Evolutionary conservation across 2,329 filamentous ascomycete genomes (phyloP).

Genomic region (Seiridium unicorne): DNA sequence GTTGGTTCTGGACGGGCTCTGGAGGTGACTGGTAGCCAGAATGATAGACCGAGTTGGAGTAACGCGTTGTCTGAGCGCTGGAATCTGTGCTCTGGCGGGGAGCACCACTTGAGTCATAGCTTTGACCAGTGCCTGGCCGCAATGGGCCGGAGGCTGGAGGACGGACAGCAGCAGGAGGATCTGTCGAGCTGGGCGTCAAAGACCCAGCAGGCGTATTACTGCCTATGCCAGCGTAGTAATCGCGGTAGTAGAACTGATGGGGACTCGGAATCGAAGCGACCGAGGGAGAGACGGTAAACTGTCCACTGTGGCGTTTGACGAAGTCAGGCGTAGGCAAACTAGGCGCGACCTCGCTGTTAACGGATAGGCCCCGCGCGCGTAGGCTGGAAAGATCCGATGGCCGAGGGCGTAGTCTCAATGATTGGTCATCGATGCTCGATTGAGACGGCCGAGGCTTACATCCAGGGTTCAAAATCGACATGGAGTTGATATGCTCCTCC

Average conservation of each 20-base stretch:
- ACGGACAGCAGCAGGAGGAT: constrained; percentile 47
- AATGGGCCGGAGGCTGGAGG: constrained; percentile 43
- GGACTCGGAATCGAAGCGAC: constrained; percentile 44
- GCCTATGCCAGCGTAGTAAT: constrained; percentile 46
- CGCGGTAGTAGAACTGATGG: constrained; percentile 55
- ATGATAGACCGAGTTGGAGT: constrained; percentile 55
- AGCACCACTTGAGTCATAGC: constrained; percentile 52
- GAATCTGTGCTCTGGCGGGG: constrained; percentile 54
- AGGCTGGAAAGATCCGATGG: constrained; percentile 44
- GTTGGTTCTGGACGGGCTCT: constrained; percentile 37
- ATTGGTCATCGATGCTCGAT: constrained; percentile 56
- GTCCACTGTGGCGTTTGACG: constrained; percentile 62
- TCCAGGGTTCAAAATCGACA: constrained; percentile 77
- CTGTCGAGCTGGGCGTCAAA: constrained; percentile 54
- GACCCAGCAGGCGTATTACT: constrained; percentile 56
- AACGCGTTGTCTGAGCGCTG: constrained; percentile 41
- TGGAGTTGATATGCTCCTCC: constrained; percentile 67
- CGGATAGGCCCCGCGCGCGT: constrained; percentile 57
- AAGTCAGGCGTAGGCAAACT: constrained; percentile 66
- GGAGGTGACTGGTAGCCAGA: constrained; percentile 35
- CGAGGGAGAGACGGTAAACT: constrained; percentile 61
- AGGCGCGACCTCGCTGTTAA: constrained; percentile 63
- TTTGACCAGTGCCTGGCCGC: constrained; percentile 60
- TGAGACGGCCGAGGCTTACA: constrained; percentile 58
- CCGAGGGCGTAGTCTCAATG: constrained; percentile 45